Percentiles rank a stretch among this genome's conserved stretches.
These are phyloP conservation scores for Trifolium fragiferum DNA, from an alignment of 306 rosid genomes.

Conservation along the genomic window DNA sequence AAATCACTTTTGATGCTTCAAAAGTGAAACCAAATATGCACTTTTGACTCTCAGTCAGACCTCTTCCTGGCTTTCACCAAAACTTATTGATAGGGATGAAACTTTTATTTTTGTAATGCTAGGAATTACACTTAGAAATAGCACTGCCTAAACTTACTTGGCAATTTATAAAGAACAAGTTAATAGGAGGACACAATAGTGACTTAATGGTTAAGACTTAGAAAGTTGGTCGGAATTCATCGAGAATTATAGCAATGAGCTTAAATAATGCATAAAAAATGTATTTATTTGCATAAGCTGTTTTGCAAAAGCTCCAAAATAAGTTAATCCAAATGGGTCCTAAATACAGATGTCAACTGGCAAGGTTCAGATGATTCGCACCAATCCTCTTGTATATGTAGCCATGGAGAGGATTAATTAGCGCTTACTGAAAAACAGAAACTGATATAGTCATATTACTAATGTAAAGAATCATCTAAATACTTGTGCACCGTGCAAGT, in stretches of 20 bases:
- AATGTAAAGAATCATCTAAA: not conserved
- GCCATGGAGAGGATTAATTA: not conserved
- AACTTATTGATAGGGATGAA: not conserved
- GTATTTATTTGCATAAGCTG: too few relatives aligned
- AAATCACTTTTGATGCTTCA: not conserved
- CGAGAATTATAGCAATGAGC: conserved; percentile 27
- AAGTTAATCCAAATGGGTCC: too few relatives aligned
- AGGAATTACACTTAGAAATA: too few relatives aligned
- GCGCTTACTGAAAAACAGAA: conserved; percentile 9
- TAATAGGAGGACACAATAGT: not conserved
- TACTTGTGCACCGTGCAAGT: too few relatives aligned
- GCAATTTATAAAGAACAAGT: not conserved
- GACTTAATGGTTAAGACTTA: not conserved
- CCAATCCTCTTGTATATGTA: conserved; percentile 8
- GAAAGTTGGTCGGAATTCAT: not conserved
- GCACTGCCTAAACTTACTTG: too few relatives aligned
- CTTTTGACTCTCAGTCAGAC: too few relatives aligned
- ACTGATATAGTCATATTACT: conserved; percentile 15
- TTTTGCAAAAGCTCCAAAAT: too few relatives aligned
- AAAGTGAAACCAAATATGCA: not conserved
- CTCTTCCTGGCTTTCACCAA: too few relatives aligned
- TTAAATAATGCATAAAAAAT: too few relatives aligned
- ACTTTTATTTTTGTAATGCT: not conserved
- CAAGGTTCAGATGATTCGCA: conserved; percentile 1
- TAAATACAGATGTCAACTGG: not conserved